Base-by-base conservation (phyloP, 2,329 filamentous ascomycete species). In the Xylariaceae sp. region DNA sequence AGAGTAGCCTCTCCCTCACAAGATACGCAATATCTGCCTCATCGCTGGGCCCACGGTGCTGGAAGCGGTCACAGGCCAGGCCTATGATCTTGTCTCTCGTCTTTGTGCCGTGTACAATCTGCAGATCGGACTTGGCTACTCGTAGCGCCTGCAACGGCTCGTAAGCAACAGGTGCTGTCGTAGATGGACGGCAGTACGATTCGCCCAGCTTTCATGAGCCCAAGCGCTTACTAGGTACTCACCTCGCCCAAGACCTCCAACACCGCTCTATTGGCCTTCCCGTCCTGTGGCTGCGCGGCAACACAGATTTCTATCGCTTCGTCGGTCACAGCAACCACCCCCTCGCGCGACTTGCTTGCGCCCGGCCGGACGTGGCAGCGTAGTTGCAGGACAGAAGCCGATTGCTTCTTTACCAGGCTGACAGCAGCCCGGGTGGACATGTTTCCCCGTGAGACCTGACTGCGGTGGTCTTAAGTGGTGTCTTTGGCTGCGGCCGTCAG, bases 201-300 rank as follows among this genome's bases (percentile, higher is more conserved):
- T n/a, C n/a, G n/a, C n/a, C n/a, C n/a, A n/a, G n/a, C n/a, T n/a
- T 22, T 2, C 13, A 25, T 4, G 11, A 16, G 27, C 17, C 9
- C 6, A 8, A 23, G 15, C 11, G 31, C 22, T 10, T 19, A 16
- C 8, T 25, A 8, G 31, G 18, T 8, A 40, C 57, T 42, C 46
- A 77, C 76, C 49, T 75, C 61, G 42, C 79, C 78, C 35, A 87
- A 59, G 4, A 85, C 58, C 23, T 70, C 63, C 31, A 76, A 59
- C 3, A 83, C 75, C 4, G 80, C 80, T 50, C 71, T 72, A 51
- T 86, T 86, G 5, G 81, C 75, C 50, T 83, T 77, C 11, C 80
- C 79, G 11, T 84, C 77, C 39, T 70, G 67, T 9, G 81, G 68
- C 42, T 71, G 77, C 0, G 78, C 80, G 1, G 79, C 60, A 3